Evolutionary conservation across 176 grass and related monocot genomes (phyloP), one percentile per base, ranked within the genome.

Genomic region (Microstegium vimineum): DNA sequence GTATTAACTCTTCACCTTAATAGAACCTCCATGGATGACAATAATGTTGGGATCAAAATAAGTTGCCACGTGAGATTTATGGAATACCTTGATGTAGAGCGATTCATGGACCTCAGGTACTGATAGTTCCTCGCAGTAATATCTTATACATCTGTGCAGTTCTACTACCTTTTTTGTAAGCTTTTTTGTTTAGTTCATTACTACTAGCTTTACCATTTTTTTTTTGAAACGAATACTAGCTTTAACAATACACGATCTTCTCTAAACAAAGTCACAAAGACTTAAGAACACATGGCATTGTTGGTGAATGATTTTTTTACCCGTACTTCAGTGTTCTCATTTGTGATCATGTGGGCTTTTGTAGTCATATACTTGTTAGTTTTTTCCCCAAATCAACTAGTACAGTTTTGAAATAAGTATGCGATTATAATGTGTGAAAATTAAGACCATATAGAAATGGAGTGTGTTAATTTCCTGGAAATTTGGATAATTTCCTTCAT

Each of bases 1-100:
- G 82, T 78, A 78, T 65, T 78, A 78, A 33, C 10, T 78, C 37
- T 78, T 78, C 76, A 65, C 1, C 2, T 78, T 70, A 15, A 70
- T 4, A 70, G 67, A 70, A 37, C 34, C 5, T 5, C 18, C 4
- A 4, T 1, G 4, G 37, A 1, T 43, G 41, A 23, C 0, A 14
- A 1, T 0, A 14, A 1, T 0, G 6, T 14, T 12, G 8, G 10
- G 20, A 4, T 5, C 22, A 70, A 70, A 70, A 70, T 8, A 14
- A 26, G 67, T 15, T 36, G 7, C 5, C 76, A 23, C 49, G 62
- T 79, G 60, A 34, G 40, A 33, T 79, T 47, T 79, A 31, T n/a
- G 62, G 76, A 79, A 16, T 66, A 49, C 9, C 76, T 79, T 66
- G 76, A 79, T 66, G 40, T 79, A n/a, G 18, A 6, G 40, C 61